phyloP scores from a whole-genome alignment of 257 asterid species.

The Lavandula angustifolia region DNA sequence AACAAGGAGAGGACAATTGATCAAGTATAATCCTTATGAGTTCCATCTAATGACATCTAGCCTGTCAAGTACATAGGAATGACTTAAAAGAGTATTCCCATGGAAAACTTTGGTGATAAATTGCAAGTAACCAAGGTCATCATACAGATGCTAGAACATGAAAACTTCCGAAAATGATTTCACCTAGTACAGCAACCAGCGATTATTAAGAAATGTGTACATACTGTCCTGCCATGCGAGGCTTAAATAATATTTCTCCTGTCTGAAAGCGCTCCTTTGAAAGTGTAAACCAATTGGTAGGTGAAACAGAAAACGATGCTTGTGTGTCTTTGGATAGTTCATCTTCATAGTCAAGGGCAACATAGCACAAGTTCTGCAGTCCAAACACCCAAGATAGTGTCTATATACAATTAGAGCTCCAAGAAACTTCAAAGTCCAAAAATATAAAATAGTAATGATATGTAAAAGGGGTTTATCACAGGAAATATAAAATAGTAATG shows the following conservation, averaged over 20 bases:
- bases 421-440: slow-evolving; percentile 16
- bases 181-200: slow-evolving; percentile 27
- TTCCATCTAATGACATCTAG: slow-evolving; percentile 6
- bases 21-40: slow-evolving; percentile 16
- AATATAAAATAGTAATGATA: slow-evolving; percentile 11
- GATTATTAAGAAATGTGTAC: slow-evolving; percentile 42
- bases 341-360: slow-evolving; percentile 88
- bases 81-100: slow-evolving; percentile 24
- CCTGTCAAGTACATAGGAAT: slow-evolving; percentile 21
- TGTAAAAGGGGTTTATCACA: background rate
- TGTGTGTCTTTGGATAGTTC: slow-evolving; percentile 70
- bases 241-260: slow-evolving; percentile 90
- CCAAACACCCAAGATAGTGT: slow-evolving; percentile 36
- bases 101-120: slow-evolving; percentile 7
- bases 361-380: slow-evolving; percentile 88
- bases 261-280: slow-evolving; percentile 93
- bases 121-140: background rate
- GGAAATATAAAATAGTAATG: slow-evolving; percentile 12
- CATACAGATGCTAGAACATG: slow-evolving; percentile 15
- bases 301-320: slow-evolving; percentile 64
- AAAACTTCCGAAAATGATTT: slow-evolving; percentile 18
- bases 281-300: slow-evolving; percentile 66
- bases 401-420: slow-evolving; percentile 28
- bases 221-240: slow-evolving; percentile 87
- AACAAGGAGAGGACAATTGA: background rate